These are phyloP conservation scores for Abrus precatorius DNA, from an alignment of 306 rosid species.

Conservation along the genomic window DNA sequence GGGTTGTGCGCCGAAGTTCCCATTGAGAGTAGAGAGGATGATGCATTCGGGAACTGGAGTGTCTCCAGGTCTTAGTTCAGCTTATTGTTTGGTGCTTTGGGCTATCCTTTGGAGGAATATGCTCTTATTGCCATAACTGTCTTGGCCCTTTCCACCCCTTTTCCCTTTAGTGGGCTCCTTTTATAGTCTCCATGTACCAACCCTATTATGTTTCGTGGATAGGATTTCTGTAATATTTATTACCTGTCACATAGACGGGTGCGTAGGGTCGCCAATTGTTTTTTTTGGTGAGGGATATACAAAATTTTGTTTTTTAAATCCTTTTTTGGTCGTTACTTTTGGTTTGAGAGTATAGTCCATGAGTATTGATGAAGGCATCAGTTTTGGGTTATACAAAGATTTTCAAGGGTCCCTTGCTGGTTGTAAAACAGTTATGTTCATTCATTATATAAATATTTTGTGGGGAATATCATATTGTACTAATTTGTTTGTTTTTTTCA, in stretches of 20 bases:
- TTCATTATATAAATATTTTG: conserved; percentile 55
- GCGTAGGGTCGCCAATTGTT: conserved; percentile 57
- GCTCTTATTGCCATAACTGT: conserved; percentile 40
- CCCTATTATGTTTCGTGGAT: conserved; percentile 43
- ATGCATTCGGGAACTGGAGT: conserved; percentile 50
- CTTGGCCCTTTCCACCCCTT: conserved; percentile 1
- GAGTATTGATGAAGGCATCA: conserved; percentile 48
- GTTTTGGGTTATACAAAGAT: conserved; percentile 58
- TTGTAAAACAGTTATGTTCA: conserved; percentile 58
- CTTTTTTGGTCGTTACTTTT: conserved; percentile 36
- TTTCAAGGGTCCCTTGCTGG: conserved; percentile 51
- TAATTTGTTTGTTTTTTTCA: background rate
- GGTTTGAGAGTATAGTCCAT: conserved; percentile 50
- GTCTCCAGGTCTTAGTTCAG: conserved; percentile 47
- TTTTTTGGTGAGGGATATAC: conserved; percentile 53
- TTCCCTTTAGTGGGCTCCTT: conserved; percentile 12
- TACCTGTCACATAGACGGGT: conserved; percentile 60
- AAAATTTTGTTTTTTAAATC: conserved; percentile 27
- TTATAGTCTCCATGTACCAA: conserved; percentile 13
- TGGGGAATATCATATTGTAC: background rate
- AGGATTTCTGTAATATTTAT: conserved; percentile 50
- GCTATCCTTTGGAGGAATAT: conserved; percentile 36
- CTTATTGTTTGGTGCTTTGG: conserved; percentile 47
- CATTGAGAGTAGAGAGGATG: conserved; percentile 34
- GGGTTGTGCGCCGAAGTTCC: conserved; percentile 53